A percentile compares a stretch with the other conserved stretches of the same genome.
Evolutionary conservation across 495 filamentous ascomycete genomes (phyloP).

Genomic region (Margaritispora aquatica): DNA sequence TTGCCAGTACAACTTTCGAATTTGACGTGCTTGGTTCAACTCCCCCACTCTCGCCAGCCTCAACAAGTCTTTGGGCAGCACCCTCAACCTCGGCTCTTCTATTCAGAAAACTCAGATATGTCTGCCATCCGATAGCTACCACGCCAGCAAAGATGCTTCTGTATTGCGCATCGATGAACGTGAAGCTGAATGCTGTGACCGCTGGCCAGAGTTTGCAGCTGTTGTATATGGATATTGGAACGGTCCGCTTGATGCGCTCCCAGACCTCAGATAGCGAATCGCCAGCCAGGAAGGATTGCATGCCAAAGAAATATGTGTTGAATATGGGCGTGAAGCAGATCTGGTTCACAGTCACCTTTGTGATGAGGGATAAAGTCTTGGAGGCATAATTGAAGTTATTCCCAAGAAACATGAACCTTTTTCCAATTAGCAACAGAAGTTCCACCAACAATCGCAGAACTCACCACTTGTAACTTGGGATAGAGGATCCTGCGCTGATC

Average conservation of each 20-base stretch:
- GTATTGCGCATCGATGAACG: conserved; percentile 72
- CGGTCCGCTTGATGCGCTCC: conserved; percentile 66
- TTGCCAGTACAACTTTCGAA: neutral
- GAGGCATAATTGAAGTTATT: conserved; percentile 75
- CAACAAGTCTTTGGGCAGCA: neutral
- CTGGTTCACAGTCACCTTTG: conserved; percentile 80
- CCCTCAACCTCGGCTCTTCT: conserved; percentile 56
- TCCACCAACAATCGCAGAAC: conserved; percentile 14
- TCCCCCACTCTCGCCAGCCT: conserved; percentile 15
- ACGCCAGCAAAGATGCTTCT: conserved; percentile 71
- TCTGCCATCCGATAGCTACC: conserved; percentile 86
- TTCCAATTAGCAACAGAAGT: conserved; percentile 4
- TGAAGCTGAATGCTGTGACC: conserved; percentile 83
- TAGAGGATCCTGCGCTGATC: conserved; percentile 64
- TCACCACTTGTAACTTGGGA: conserved; percentile 78
- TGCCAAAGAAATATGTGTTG: conserved; percentile 87
- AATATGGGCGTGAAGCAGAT: conserved; percentile 77
- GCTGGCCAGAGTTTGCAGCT: conserved; percentile 86
- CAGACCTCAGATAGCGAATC: conserved; percentile 53
- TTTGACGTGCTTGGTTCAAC: neutral
- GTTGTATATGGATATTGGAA: conserved; percentile 71
- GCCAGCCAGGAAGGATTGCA: conserved; percentile 61
- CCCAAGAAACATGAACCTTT: conserved; percentile 76
- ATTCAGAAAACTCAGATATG: conserved; percentile 80
- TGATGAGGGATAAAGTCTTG: conserved; percentile 58